Evolutionary conservation across 2,329 filamentous ascomycete genomes (phyloP).

Genomic region (Claviceps lovelessii): DNA sequence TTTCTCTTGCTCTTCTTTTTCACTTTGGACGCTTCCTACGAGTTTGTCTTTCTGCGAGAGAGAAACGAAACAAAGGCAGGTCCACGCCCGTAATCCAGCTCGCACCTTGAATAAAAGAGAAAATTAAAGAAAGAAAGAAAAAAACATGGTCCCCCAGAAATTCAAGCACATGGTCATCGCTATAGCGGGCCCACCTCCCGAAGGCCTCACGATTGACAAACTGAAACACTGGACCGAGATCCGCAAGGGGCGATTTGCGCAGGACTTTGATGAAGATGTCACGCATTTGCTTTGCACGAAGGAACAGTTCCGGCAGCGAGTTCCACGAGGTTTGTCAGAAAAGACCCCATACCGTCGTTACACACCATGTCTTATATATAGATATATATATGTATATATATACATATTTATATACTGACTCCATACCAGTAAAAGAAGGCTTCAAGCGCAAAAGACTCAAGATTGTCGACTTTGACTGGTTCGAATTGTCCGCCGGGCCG

Average conservation of each 20-base stretch:
- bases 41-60: background rate
- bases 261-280: conserved; percentile 35
- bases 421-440: conserved; percentile 20
- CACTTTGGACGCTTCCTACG: background rate
- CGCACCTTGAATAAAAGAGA: background rate
- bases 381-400: too few relatives aligned
- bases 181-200: conserved; percentile 42
- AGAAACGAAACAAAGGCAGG: background rate
- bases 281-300: conserved; percentile 62
- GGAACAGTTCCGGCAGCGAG: conserved; percentile 40
- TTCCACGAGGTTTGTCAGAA: conserved; percentile 20
- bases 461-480: conserved; percentile 38
- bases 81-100: background rate
- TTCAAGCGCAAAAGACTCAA: conserved; percentile 21
- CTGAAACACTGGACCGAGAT: conserved; percentile 51
- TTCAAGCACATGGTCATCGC: conserved; percentile 29
- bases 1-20: background rate
- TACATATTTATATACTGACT: background rate
- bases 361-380: background rate
- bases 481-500: conserved; percentile 29
- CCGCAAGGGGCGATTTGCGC: conserved; percentile 45
- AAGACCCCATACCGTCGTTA: too few relatives aligned
- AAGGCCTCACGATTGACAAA: conserved; percentile 33
- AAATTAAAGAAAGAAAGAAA: background rate
- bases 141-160: background rate